phyloP scores from a whole-genome alignment of 306 rosid genomes.

The Trifolium dubium region DNA sequence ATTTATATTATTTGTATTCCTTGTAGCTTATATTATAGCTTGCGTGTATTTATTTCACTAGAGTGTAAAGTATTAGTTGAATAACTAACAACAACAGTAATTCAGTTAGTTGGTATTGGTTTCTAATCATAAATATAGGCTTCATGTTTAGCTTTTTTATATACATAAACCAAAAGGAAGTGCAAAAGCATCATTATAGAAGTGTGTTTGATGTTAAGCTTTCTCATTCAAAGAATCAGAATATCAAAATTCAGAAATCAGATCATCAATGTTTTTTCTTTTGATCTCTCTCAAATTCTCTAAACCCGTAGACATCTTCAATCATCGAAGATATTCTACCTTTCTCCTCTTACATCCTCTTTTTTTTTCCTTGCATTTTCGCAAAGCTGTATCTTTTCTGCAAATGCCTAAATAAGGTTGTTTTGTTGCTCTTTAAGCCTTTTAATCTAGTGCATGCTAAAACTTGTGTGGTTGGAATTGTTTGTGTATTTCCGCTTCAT shows the following conservation, averaged over 20 bases:
- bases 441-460: constrained; percentile 28
- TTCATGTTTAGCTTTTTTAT: too few species aligned
- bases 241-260: constrained; percentile 12
- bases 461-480: constrained; percentile 23
- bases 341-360: constrained; percentile 13
- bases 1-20: constrained; percentile 3
- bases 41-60: background rate
- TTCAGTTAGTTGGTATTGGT: background rate
- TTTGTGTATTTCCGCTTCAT: constrained; percentile 25
- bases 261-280: background rate
- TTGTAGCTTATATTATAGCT: constrained; percentile 12
- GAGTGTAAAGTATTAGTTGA: constrained; percentile 1
- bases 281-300: constrained; percentile 7
- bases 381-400: constrained; percentile 30
- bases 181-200: too few species aligned
- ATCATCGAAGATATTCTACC: constrained; percentile 20
- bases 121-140: too few species aligned
- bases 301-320: background rate
- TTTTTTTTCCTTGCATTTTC: background rate
- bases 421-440: constrained; percentile 21
- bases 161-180: too few species aligned
- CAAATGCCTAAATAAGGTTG: constrained; percentile 25
- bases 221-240: constrained; percentile 4
- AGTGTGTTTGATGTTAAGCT: constrained; percentile 4
- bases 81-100: background rate